Base-by-base conservation (phyloP, 768 basidiomycete genomes). In the Kwoniella sp. region DNA sequence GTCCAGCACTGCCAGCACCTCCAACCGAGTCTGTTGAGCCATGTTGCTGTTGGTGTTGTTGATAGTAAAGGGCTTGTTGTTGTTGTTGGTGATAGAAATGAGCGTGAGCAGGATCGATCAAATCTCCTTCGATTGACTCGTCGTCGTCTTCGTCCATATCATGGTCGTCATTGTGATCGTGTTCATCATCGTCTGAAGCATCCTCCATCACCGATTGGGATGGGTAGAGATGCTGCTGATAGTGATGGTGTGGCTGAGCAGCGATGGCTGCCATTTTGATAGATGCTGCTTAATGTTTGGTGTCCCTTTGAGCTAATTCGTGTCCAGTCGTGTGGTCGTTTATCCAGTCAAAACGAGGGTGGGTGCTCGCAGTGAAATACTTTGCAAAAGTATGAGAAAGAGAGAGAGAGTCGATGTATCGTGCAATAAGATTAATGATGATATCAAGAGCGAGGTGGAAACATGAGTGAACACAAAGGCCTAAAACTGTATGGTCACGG, bases 121-220 rank as follows among this genome's bases (percentile, higher is more conserved):
- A 29, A 27, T 68, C 83, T 19, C 88, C 88, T 57, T 90, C 89
- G 47, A 82, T 85, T 57, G 90, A 89, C 60, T 82, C 71, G 36
- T 77, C 77, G 22, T 88, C 88, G 40, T 84, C 69, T 7, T 58
- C 62, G 4, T 58, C 59, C 21, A 62, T 52, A 7, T 63, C 33
- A 33, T 33, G 33, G 12, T 47, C 49, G 21, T 30, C 44, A 29
- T 40, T 22, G 24, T 57, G 82, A 22, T 88, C 87, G 55, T 91
- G 88, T 47, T 81, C 85, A 58, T 90, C 88, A 36, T 85, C 71
- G 17, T 65, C 63, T 5, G 88, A 90, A 76, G 90, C 90, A 77
- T 91, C 90, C 72, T 93, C 91, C 33, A 92, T 84, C 58, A 91
- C 86, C 0, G 90, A 91, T 67, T 91, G 90, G 65, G 68, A 65